Percentiles rank a stretch among this genome's conserved stretches.
phyloP scores from a whole-genome alignment of 2,329 filamentous ascomycete genomes.

The Diaporthe helianthi region DNA sequence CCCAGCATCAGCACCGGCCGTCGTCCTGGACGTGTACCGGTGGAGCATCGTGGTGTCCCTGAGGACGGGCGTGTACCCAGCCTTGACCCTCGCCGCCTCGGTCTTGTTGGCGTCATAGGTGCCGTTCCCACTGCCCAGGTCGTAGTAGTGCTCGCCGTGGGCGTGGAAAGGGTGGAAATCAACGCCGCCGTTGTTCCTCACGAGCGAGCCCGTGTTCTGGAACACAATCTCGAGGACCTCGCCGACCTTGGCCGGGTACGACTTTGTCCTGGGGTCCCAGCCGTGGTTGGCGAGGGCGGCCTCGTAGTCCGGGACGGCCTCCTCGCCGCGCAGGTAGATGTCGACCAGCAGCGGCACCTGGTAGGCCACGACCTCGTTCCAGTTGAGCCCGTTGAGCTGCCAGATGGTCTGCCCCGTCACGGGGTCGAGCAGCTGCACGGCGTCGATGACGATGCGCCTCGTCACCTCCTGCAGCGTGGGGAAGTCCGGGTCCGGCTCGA shows the following conservation, averaged over 20 bases:
- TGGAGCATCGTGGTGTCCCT: slow-evolving; percentile 63
- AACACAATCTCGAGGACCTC: slow-evolving; percentile 62
- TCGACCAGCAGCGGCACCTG: slow-evolving; percentile 56
- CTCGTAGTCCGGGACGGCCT: slow-evolving; percentile 56
- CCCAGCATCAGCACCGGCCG: slow-evolving; percentile 52
- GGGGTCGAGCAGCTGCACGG: slow-evolving; percentile 47
- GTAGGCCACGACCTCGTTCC: slow-evolving; percentile 46
- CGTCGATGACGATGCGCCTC: slow-evolving; percentile 54
- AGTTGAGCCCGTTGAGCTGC: slow-evolving; percentile 53
- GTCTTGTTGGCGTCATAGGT: slow-evolving; percentile 58
- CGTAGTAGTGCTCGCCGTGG: slow-evolving; percentile 62
- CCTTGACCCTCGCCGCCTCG: slow-evolving; percentile 48
- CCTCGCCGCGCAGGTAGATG: slow-evolving; percentile 57
- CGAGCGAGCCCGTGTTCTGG: slow-evolving; percentile 45
- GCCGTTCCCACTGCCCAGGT: slow-evolving; percentile 60
- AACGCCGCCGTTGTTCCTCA: slow-evolving; percentile 48
- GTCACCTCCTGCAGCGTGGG: slow-evolving; percentile 56
- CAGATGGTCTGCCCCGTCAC: slow-evolving; percentile 45
- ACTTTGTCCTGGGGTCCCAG: slow-evolving; percentile 58
- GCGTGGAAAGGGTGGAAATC: slow-evolving; percentile 60
- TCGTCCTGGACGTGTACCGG: slow-evolving; percentile 53
- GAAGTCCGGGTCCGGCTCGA: slow-evolving; percentile 43
- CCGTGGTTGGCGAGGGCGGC: slow-evolving; percentile 57
- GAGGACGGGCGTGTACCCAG: slow-evolving; percentile 46
- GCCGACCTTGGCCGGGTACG: slow-evolving; percentile 61